Base-by-base conservation (phyloP, 2,329 filamentous ascomycete genomes). In the Cylindrodendrum hubeiense region DNA sequence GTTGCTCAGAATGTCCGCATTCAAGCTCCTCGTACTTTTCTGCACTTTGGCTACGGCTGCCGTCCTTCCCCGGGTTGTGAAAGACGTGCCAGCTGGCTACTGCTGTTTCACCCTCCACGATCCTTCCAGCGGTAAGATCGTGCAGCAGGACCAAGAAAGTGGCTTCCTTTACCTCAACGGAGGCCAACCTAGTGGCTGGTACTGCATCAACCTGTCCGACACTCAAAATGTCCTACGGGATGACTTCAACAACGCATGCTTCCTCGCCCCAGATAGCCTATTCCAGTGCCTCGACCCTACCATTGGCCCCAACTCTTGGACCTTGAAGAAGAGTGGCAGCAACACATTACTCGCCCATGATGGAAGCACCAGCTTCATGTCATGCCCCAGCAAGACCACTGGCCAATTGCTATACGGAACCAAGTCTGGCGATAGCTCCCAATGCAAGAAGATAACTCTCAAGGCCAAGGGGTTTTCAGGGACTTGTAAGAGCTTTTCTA, bases 71-170 rank as follows among this genome's bases (percentile, higher is more conserved):
- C 65, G 70, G n/a, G 49, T 67, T n/a, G 58, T 57, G 4, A 61
- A 67, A 7, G 33, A 52, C 28, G 74, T 75, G 17, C 73, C 65
- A 7, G 43, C 63, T 17, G 66, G 69, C 24, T 55, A 69, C 30
- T 79, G 78, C 64, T 79, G 78, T 67, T 79, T 79, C 66, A 71
- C 71, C 10, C 67, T 79, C 21, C 71, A 71, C 28, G 75, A 79
- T 15, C 60, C 67, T 17, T 57, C 69, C 43, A 68, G 64, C 24
- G 67, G 71, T 21, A 67, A 69, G 15, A 63, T 68, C 22, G 66
- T 78, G 26, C 72, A 75, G 63, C 73, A 80, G 64, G 68, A 74
- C 44, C 56, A 60, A 8, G 10, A 41, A n/a, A 68, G 61, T 21
- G 77, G 77, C 47, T 68, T 69, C 44, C 59, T 78, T 22, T 74